These are phyloP conservation scores for Lumnitzera racemosa DNA, from an alignment of 345 rosid genomes.

Conservation along the genomic window DNA sequence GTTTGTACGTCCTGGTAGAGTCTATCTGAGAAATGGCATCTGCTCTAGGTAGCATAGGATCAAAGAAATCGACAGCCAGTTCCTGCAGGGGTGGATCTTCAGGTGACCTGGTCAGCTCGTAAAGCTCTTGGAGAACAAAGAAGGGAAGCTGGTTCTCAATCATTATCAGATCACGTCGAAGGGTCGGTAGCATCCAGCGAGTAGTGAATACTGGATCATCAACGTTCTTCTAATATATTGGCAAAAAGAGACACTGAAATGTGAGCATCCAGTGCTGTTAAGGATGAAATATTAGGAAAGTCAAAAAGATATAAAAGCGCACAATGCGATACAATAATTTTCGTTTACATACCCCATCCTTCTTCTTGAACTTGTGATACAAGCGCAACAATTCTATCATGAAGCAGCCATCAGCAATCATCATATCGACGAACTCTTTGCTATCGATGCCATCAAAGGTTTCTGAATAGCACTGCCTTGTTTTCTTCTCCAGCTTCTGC, in stretches of 20 bases:
- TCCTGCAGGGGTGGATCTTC: not conserved
- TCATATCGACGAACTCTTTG: too few relatives aligned
- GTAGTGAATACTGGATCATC: constrained; percentile 13
- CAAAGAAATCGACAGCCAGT: constrained; percentile 8
- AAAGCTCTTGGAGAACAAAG: constrained; percentile 3
- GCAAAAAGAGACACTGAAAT: too few relatives aligned
- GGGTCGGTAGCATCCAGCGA: constrained; percentile 10
- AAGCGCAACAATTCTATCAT: too few relatives aligned
- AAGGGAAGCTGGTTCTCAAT: constrained; percentile 16
- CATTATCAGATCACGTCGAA: constrained; percentile 11
- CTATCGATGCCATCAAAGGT: too few relatives aligned
- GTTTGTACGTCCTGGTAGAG: not conserved
- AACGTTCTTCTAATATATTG: not conserved
- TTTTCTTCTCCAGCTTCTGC: not conserved
- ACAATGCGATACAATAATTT: too few relatives aligned
- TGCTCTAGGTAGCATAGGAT: constrained; percentile 9
- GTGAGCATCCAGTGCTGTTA: too few relatives aligned
- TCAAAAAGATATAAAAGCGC: too few relatives aligned
- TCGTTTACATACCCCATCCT: too few relatives aligned
- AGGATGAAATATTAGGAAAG: too few relatives aligned
- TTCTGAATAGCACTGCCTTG: too few relatives aligned
- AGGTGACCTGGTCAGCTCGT: not conserved
- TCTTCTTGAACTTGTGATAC: too few relatives aligned
- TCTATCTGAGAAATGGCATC: not conserved
- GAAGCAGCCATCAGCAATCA: too few relatives aligned